Conservation (phyloP, 2,329 filamentous ascomycete genomes). For the Calycina herbarum region DNA sequence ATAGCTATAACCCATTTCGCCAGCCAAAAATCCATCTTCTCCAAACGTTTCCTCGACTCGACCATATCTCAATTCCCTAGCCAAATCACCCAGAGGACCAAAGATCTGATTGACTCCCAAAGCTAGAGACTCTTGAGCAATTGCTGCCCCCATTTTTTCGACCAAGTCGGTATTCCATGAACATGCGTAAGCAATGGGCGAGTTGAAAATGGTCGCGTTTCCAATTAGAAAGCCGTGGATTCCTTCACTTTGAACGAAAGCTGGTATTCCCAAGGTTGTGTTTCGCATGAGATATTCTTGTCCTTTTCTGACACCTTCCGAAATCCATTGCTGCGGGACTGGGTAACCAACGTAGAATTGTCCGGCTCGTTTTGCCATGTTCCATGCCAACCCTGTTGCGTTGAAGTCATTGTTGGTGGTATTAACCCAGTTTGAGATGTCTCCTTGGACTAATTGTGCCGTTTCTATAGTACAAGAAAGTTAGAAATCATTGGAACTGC, state of each 20-base stretch:
- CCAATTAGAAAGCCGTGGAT: slow-evolving; percentile 71
- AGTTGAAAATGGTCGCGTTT: slow-evolving; percentile 79
- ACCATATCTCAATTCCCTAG: slow-evolving; percentile 69
- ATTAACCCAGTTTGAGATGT: slow-evolving; percentile 73
- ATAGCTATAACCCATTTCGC: slow-evolving; percentile 64
- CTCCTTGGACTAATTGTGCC: slow-evolving; percentile 67
- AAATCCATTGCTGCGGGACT: slow-evolving; percentile 62
- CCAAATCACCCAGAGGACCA: slow-evolving; percentile 68
- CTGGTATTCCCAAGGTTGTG: slow-evolving; percentile 69
- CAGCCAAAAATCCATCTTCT: slow-evolving; percentile 67
- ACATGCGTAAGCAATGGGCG: slow-evolving; percentile 70
- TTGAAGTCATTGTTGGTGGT: slow-evolving; percentile 67
- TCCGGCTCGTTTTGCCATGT: slow-evolving; percentile 53
- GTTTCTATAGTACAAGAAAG: slow-evolving; percentile 44
- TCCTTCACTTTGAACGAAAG: slow-evolving; percentile 71
- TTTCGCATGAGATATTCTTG: slow-evolving; percentile 70
- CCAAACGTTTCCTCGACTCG: slow-evolving; percentile 73
- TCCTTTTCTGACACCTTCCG: slow-evolving; percentile 60
- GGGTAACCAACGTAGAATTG: slow-evolving; percentile 72
- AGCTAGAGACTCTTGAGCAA: slow-evolving; percentile 64
- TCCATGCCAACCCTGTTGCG: slow-evolving; percentile 63
- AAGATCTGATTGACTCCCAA: slow-evolving; percentile 74
- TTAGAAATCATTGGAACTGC: not conserved
- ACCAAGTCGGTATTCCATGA: slow-evolving; percentile 68
- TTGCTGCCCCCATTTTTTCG: slow-evolving; percentile 64